A percentile compares a stretch with the other conserved stretches of the same genome.
These are phyloP conservation scores for Bruguiera sexangula DNA, from an alignment of 345 rosid genomes.

Conservation along the genomic window DNA sequence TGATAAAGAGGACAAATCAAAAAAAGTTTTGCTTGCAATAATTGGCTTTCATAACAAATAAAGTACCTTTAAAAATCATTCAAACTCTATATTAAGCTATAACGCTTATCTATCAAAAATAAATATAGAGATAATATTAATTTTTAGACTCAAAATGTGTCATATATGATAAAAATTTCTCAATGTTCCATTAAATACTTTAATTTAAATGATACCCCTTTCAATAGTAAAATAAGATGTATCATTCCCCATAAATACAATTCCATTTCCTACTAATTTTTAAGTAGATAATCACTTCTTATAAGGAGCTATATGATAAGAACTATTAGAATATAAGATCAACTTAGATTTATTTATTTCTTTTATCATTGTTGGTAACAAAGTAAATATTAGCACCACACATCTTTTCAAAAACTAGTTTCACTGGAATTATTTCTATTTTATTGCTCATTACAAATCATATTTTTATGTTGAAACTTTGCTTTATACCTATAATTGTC, in stretches of 20 bases:
- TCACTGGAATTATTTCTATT: not conserved
- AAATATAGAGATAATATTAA: not conserved
- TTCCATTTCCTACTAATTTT: not conserved
- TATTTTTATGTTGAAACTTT: not conserved
- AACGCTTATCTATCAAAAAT: not conserved
- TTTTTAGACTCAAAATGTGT: not conserved
- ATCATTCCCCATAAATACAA: not conserved
- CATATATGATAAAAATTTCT: not conserved
- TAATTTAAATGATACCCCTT: not conserved
- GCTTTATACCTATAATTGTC: not conserved
- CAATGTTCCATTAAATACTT: not conserved
- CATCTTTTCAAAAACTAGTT: not conserved
- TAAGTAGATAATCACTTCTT: not conserved
- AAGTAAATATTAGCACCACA: not conserved
- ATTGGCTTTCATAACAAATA: too few relatives aligned
- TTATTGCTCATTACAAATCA: not conserved
- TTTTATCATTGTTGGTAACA: not conserved
- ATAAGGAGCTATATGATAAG: not conserved
- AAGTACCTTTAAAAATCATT: too few relatives aligned
- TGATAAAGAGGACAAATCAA: too few relatives aligned
- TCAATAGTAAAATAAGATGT: not conserved
- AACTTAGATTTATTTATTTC: not conserved
- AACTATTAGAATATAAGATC: not conserved
- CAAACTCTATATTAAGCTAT: not conserved
- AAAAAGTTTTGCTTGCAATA: too few relatives aligned